Percentiles rank a stretch among this genome's conserved stretches.
Evolutionary conservation across 768 basidiomycete genomes (phyloP).

Genomic region (Asterophora parasitica): DNA sequence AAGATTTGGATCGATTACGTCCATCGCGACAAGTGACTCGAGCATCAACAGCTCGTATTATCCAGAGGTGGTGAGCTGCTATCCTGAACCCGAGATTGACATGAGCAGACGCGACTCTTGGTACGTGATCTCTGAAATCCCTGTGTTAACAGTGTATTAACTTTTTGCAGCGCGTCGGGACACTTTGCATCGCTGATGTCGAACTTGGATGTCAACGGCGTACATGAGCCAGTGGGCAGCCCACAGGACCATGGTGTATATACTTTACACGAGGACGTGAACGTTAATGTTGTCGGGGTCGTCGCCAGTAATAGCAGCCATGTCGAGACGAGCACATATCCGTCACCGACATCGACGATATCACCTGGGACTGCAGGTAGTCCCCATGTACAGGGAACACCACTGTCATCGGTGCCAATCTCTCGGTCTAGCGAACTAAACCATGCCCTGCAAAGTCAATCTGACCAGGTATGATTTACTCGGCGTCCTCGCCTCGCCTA

Average conservation of each 20-base stretch:
- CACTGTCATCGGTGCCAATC: slow-evolving; percentile 20
- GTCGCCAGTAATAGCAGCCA: slow-evolving; percentile 7
- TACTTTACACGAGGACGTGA: slow-evolving; percentile 24
- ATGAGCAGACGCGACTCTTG: slow-evolving; percentile 35
- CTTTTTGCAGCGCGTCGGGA: slow-evolving; percentile 26
- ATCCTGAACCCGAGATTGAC: slow-evolving; percentile 25
- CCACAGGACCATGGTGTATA: slow-evolving; percentile 16
- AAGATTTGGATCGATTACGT: slow-evolving; percentile 59
- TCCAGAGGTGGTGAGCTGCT: slow-evolving; percentile 38
- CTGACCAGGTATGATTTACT: slow-evolving; percentile 19
- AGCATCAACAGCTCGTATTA: slow-evolving; percentile 48
- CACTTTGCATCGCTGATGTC: slow-evolving; percentile 40
- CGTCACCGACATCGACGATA: slow-evolving; percentile 42
- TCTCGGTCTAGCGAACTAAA: slow-evolving; percentile 32
- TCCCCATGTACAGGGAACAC: slow-evolving; percentile 21
- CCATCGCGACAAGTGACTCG: slow-evolving; percentile 56
- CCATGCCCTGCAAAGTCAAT: slow-evolving; percentile 29
- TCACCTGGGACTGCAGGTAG: slow-evolving; percentile 31
- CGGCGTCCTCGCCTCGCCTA: not conserved
- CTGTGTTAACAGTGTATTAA: slow-evolving; percentile 7
- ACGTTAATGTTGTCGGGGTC: slow-evolving; percentile 7
- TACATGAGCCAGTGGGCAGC: slow-evolving; percentile 15
- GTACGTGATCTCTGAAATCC: slow-evolving; percentile 26
- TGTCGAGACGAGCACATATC: slow-evolving; percentile 18
- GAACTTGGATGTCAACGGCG: slow-evolving; percentile 34